These are phyloP conservation scores for Taiozyma onychis DNA, from an alignment of 1,139 yeast species.

Conservation along the genomic window DNA sequence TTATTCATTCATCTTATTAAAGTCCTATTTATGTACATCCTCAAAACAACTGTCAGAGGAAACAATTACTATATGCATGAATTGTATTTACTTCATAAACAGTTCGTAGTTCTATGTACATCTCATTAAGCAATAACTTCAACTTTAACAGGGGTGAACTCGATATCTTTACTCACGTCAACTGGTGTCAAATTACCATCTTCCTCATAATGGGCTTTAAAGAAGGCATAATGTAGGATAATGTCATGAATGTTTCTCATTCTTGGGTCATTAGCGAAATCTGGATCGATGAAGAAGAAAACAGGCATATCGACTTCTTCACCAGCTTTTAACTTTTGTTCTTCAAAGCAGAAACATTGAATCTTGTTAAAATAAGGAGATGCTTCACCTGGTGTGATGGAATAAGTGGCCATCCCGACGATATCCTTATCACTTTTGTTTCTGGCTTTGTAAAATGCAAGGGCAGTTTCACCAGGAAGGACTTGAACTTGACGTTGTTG, in stretches of 20 bases:
- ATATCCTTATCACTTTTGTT: constrained; percentile 83
- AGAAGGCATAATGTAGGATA: constrained; percentile 88
- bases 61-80: neutral
- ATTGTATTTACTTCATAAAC: neutral
- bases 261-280: constrained; percentile 88
- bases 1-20: neutral
- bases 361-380: constrained; percentile 95
- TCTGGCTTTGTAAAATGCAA: constrained; percentile 92
- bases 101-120: neutral
- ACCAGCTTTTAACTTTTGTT: constrained; percentile 87
- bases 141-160: constrained; percentile 18
- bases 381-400: constrained; percentile 94
- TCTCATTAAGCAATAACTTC: neutral
- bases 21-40: too few relatives aligned
- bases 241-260: constrained; percentile 90
- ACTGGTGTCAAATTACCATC: constrained; percentile 22
- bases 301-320: constrained; percentile 99
- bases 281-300: constrained; percentile 97
- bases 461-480: constrained; percentile 96
- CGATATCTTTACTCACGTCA: constrained; percentile 19
- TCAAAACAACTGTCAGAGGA: too few relatives aligned
- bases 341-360: constrained; percentile 98
- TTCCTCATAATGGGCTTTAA: constrained; percentile 43
- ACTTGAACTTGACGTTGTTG: constrained; percentile 91
- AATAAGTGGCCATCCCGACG: constrained; percentile 96